Evolutionary conservation across 1,139 yeast genomes (phyloP).

Genomic region (Taiozyma sp.): DNA sequence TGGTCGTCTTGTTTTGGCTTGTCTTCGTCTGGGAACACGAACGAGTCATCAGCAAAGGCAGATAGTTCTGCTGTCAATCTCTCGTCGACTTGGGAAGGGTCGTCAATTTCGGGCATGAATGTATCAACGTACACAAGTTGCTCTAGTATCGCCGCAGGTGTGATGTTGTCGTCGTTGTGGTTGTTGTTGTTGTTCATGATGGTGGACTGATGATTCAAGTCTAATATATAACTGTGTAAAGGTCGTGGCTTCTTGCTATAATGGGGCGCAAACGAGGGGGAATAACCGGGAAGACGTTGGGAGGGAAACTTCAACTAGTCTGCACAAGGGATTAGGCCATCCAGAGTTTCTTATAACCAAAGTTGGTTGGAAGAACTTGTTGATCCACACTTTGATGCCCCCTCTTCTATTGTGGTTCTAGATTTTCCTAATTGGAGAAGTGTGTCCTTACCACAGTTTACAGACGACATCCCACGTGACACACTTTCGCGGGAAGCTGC

Average conservation of each 20-base stretch:
- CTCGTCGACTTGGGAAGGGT: constrained; percentile 49
- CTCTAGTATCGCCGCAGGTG: constrained; percentile 65
- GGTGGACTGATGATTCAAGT: not conserved
- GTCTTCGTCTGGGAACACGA: constrained; percentile 74
- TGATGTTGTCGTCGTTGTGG: constrained; percentile 29
- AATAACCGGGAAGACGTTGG: not conserved
- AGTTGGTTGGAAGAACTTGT: not conserved
- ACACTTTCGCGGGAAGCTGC: not conserved
- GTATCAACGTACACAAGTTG: constrained; percentile 75
- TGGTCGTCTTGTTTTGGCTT: constrained; percentile 36
- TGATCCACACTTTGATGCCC: constrained; percentile 1
- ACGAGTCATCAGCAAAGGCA: constrained; percentile 75
- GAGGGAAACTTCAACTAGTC: not conserved
- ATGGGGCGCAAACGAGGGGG: not conserved
- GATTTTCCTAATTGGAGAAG: not conserved
- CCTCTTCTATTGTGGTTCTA: not conserved
- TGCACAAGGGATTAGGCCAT: not conserved
- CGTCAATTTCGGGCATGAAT: constrained; percentile 48
- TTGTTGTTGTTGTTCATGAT: constrained; percentile 3
- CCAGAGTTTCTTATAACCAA: not conserved
- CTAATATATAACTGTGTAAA: not conserved
- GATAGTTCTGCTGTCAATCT: constrained; percentile 68
- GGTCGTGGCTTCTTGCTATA: not conserved
- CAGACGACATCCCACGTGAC: constrained; percentile 7
- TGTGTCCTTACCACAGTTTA: constrained; percentile 3